These are phyloP conservation scores for Aspergillus kassunensis DNA, from an alignment of 495 filamentous ascomycete genomes.

Conservation along the genomic window DNA sequence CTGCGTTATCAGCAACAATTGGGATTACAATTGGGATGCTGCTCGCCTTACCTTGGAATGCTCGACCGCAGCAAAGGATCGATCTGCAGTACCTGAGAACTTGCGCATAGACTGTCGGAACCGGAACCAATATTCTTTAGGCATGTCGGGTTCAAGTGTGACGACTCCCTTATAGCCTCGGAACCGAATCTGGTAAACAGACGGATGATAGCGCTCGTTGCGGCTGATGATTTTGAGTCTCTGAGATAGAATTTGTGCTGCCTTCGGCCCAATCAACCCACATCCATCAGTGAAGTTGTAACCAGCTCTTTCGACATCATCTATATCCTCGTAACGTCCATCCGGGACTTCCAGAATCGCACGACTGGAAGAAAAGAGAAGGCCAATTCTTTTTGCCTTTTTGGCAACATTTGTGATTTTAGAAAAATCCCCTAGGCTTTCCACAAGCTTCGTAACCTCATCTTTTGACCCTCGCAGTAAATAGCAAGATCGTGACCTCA, in stretches of 20 bases:
- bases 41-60: neutral
- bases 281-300: constrained; percentile 6
- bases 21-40: too few relatives aligned
- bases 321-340: neutral
- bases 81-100: neutral
- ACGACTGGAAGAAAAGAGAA: constrained; percentile 3
- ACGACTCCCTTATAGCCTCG: constrained; percentile 2
- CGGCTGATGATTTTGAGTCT: neutral
- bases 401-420: neutral
- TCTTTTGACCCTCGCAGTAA: neutral
- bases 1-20: neutral
- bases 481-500: neutral
- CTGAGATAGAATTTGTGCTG: neutral
- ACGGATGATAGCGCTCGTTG: neutral
- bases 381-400: constrained; percentile 2
- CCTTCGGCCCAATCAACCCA: neutral
- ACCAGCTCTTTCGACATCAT: neutral
- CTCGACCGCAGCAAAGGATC: constrained; percentile 2
- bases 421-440: neutral
- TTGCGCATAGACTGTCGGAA: constrained; percentile 4
- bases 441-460: neutral
- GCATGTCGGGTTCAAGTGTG: neutral
- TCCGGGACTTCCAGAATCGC: neutral
- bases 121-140: neutral
- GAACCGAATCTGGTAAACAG: constrained; percentile 2